Evolutionary conservation across 768 basidiomycete genomes (phyloP).

Genomic region (Russula lepida): DNA sequence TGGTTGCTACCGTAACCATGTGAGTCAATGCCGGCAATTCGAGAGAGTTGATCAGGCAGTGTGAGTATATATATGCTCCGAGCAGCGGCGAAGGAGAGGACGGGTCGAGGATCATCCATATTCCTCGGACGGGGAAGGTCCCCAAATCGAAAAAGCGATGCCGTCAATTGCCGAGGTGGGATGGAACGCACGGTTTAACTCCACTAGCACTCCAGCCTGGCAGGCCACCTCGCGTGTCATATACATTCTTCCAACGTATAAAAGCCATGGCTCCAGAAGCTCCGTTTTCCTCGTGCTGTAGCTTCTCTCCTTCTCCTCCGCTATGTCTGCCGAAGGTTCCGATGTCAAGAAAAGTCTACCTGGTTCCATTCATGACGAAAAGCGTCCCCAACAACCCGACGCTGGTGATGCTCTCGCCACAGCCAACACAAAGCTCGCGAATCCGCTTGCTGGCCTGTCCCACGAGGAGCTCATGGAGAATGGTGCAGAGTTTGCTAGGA

Average conservation of each 20-base stretch:
- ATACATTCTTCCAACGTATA: slow-evolving; percentile 2
- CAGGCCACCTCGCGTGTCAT: not conserved
- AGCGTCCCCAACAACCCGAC: slow-evolving; percentile 19
- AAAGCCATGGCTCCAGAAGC: slow-evolving; percentile 5
- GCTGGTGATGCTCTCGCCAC: slow-evolving; percentile 32
- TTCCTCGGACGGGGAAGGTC: not conserved
- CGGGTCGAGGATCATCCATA: not conserved
- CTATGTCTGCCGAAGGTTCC: slow-evolving; percentile 13
- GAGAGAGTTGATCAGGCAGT: too few relatives aligned
- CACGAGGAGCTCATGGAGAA: slow-evolving; percentile 49
- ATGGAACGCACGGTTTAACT: not conserved
- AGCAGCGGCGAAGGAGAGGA: not conserved
- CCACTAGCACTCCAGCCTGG: not conserved
- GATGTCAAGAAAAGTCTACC: slow-evolving; percentile 8
- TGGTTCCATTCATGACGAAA: slow-evolving; percentile 25
- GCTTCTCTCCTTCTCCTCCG: not conserved
- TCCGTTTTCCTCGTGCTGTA: not conserved
- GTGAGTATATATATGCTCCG: too few relatives aligned
- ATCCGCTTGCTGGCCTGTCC: slow-evolving; percentile 53
- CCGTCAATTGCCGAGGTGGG: not conserved
- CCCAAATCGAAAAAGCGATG: not conserved
- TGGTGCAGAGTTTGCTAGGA: slow-evolving; percentile 52
- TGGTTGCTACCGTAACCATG: too few relatives aligned
- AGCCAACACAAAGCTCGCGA: slow-evolving; percentile 42
- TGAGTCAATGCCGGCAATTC: too few relatives aligned